Conservation (phyloP, 208 protist genomes). For the Crithidia acanthocephali region DNA sequence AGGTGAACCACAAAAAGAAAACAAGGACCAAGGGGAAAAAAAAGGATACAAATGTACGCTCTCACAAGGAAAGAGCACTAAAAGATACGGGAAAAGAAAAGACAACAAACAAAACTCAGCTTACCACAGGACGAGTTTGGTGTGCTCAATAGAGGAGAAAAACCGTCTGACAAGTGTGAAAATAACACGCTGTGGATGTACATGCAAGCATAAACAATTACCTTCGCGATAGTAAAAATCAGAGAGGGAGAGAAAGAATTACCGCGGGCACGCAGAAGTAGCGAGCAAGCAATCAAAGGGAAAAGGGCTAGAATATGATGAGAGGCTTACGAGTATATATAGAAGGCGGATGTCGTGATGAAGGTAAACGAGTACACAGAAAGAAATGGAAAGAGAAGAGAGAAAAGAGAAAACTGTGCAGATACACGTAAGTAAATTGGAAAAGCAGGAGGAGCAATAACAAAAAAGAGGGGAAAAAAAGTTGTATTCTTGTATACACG, state of each 20-base stretch:
- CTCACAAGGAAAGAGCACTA: constrained; percentile 4
- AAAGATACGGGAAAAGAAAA: constrained; percentile 11
- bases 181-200: constrained; percentile 5
- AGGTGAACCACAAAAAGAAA: background rate
- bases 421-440: background rate
- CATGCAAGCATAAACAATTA: constrained; percentile 12
- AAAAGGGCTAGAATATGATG: background rate
- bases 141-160: background rate
- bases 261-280: background rate
- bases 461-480: background rate
- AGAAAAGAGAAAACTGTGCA: background rate
- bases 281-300: constrained; percentile 4
- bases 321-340: constrained; percentile 12
- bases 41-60: constrained; percentile 7
- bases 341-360: constrained; percentile 9
- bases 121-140: background rate
- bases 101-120: background rate
- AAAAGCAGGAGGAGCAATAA: background rate
- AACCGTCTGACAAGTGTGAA: background rate
- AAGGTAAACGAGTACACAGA: constrained; percentile 1
- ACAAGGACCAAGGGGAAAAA: background rate
- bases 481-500: background rate
- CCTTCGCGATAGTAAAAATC: background rate
- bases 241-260: too few species aligned
- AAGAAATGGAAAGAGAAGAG: constrained; percentile 1